Evolutionary conservation across 768 basidiomycete species (phyloP).

Genomic region (Cubamyces lactineus): DNA sequence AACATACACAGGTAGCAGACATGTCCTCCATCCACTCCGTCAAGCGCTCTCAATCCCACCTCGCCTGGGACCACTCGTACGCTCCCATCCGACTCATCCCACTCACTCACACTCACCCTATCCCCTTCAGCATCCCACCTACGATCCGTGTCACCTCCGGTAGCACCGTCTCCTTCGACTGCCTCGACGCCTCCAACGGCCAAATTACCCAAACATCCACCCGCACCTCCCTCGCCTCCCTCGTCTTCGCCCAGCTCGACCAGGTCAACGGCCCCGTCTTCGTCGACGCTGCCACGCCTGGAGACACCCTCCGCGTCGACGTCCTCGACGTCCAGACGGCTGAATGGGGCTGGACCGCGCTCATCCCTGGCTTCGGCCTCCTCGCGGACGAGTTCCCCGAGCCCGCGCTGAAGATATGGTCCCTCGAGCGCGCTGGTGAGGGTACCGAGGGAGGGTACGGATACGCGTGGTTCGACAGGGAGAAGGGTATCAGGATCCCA

Average conservation of each 20-base stretch:
- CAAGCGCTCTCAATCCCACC: slow-evolving; percentile 53
- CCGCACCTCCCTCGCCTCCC: slow-evolving; percentile 37
- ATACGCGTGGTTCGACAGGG: slow-evolving; percentile 56
- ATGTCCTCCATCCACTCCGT: slow-evolving; percentile 55
- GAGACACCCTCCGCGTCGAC: slow-evolving; percentile 64
- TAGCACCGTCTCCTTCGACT: slow-evolving; percentile 58
- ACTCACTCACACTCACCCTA: background rate
- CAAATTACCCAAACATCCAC: slow-evolving; percentile 53
- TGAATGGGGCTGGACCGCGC: slow-evolving; percentile 65
- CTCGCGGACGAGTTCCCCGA: slow-evolving; percentile 57
- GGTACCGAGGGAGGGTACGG: slow-evolving; percentile 29
- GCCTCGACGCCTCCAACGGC: slow-evolving; percentile 65
- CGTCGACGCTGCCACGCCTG: slow-evolving; percentile 53
- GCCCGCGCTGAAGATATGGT: slow-evolving; percentile 59
- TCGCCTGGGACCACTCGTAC: slow-evolving; percentile 66
- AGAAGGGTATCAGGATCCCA: slow-evolving; percentile 51
- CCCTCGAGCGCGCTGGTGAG: slow-evolving; percentile 36
- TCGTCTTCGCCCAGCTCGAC: slow-evolving; percentile 53
- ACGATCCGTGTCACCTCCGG: slow-evolving; percentile 54
- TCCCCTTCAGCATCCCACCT: slow-evolving; percentile 50
- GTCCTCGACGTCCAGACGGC: slow-evolving; percentile 53
- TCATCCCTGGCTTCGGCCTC: slow-evolving; percentile 63
- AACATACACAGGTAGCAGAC: too few species aligned
- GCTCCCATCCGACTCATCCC: background rate
- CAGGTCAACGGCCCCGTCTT: slow-evolving; percentile 65